Conservation (phyloP, 2,329 filamentous ascomycete species). For the Botryotinia narcissicola region DNA sequence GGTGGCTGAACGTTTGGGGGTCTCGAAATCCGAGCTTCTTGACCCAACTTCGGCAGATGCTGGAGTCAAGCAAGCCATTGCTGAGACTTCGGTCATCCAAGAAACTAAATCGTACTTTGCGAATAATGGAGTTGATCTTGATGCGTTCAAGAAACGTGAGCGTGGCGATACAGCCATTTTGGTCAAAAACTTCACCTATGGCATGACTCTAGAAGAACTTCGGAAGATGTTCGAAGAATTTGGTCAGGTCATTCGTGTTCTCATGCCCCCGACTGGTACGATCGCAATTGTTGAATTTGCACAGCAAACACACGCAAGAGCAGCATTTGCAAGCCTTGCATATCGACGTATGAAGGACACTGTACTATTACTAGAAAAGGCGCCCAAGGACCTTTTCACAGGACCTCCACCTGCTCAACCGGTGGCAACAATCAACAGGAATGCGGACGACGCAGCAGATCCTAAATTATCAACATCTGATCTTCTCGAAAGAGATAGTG, state of each 20-base stretch:
- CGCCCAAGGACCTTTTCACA: slow-evolving; percentile 75
- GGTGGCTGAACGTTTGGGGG: slow-evolving; percentile 78
- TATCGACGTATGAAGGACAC: slow-evolving; percentile 91
- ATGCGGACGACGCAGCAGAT: slow-evolving; percentile 36
- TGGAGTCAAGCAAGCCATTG: slow-evolving; percentile 93
- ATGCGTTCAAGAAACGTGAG: slow-evolving; percentile 82
- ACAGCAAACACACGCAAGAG: slow-evolving; percentile 73
- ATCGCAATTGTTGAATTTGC: slow-evolving; percentile 91
- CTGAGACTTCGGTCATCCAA: slow-evolving; percentile 93
- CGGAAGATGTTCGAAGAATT: slow-evolving; percentile 55
- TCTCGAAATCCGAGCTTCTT: slow-evolving; percentile 86
- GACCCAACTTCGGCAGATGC: slow-evolving; percentile 96
- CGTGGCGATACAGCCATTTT: slow-evolving; percentile 85
- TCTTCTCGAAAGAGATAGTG: slow-evolving; percentile 58
- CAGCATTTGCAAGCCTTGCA: slow-evolving; percentile 79
- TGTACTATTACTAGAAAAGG: slow-evolving; percentile 90
- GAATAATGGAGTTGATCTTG: slow-evolving; percentile 83
- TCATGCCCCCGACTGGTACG: slow-evolving; percentile 91
- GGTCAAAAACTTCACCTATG: slow-evolving; percentile 90
- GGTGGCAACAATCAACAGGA: slow-evolving; percentile 24
- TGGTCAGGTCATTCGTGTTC: slow-evolving; percentile 73
- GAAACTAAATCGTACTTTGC: slow-evolving; percentile 92
- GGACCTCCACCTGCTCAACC: slow-evolving; percentile 26
- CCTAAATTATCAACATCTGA: slow-evolving; percentile 66
- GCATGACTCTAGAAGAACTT: slow-evolving; percentile 54